Evolutionary conservation across 1,139 yeast species (phyloP).

Genomic region (Hansenula lynferdii): DNA sequence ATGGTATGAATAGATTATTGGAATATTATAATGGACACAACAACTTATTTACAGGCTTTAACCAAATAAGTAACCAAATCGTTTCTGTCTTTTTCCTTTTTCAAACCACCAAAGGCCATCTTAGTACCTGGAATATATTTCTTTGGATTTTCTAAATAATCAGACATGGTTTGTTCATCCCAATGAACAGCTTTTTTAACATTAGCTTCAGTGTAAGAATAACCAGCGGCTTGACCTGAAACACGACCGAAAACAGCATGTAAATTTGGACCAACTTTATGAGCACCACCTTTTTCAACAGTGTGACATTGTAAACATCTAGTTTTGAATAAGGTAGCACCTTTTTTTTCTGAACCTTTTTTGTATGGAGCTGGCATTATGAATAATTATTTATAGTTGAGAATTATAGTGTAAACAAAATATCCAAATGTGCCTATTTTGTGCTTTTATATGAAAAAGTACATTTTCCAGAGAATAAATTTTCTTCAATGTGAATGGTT

Average conservation of each 20-base stretch:
- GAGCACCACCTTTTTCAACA: constrained; percentile 90
- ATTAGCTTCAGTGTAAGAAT: constrained; percentile 97
- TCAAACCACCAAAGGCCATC: constrained; percentile 99
- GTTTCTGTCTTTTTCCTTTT: constrained; percentile 98
- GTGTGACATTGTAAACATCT: constrained; percentile 99
- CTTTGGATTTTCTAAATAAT: constrained; percentile 99
- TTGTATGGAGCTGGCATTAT: constrained; percentile 28
- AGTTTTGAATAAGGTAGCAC: constrained; percentile 97
- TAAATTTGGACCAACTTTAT: constrained; percentile 99
- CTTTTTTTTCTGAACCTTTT: constrained; percentile 87
- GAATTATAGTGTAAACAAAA: not conserved
- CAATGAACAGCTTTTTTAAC: constrained; percentile 91
- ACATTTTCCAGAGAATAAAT: not conserved
- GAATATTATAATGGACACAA: too few relatives aligned
- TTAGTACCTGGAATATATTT: constrained; percentile 99
- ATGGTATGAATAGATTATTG: too few relatives aligned
- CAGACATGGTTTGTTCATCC: constrained; percentile 85
- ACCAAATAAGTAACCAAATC: constrained; percentile 90
- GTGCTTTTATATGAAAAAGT: constrained; percentile 2
- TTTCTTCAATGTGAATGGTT: constrained; percentile 4
- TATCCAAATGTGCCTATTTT: not conserved
- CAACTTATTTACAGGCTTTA: constrained; percentile 64
- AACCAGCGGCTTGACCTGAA: constrained; percentile 91
- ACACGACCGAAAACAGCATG: constrained; percentile 91
- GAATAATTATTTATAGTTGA: too few relatives aligned